These are phyloP conservation scores for Lepiota venenata DNA, from an alignment of 768 basidiomycete genomes.

Conservation along the genomic window DNA sequence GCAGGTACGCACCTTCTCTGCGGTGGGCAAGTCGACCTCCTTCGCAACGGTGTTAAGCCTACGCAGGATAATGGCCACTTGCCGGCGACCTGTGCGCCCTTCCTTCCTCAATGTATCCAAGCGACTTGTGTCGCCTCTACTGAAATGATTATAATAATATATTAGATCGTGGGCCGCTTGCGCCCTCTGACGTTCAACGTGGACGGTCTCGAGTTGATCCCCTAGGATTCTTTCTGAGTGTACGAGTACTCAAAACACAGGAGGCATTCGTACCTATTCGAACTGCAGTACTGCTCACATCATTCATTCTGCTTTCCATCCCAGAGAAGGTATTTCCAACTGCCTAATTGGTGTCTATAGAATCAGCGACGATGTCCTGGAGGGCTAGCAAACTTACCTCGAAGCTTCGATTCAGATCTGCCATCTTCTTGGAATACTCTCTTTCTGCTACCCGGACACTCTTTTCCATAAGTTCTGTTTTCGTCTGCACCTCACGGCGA, in stretches of 20 bases:
- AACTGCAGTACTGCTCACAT: slow-evolving; percentile 91
- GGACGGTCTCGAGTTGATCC: slow-evolving; percentile 93
- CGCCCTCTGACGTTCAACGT: slow-evolving; percentile 87
- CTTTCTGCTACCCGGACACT: slow-evolving; percentile 84
- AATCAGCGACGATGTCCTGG: not conserved
- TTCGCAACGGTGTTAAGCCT: slow-evolving; percentile 85
- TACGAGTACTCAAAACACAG: slow-evolving; percentile 1
- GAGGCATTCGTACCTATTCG: slow-evolving; percentile 69
- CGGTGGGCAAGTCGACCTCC: slow-evolving; percentile 85
- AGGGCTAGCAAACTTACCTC: slow-evolving; percentile 54
- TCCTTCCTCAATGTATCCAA: slow-evolving; percentile 81
- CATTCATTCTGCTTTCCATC: slow-evolving; percentile 89
- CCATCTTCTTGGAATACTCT: slow-evolving; percentile 92
- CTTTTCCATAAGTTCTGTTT: slow-evolving; percentile 91
- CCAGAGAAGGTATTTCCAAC: slow-evolving; percentile 85
- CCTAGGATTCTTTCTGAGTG: slow-evolving; percentile 41
- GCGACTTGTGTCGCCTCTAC: slow-evolving; percentile 71
- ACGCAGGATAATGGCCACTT: slow-evolving; percentile 85
- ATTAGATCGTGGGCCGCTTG: slow-evolving; percentile 94
- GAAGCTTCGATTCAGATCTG: slow-evolving; percentile 90
- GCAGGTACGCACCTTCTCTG: slow-evolving; percentile 60
- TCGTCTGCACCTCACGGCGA: slow-evolving; percentile 85
- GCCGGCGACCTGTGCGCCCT: slow-evolving; percentile 82
- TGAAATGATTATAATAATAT: slow-evolving; percentile 91
- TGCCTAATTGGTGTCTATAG: slow-evolving; percentile 42